phyloP scores from a whole-genome alignment of 1,284 basidiomycete species.

The Microbotryomycetes sp. region DNA sequence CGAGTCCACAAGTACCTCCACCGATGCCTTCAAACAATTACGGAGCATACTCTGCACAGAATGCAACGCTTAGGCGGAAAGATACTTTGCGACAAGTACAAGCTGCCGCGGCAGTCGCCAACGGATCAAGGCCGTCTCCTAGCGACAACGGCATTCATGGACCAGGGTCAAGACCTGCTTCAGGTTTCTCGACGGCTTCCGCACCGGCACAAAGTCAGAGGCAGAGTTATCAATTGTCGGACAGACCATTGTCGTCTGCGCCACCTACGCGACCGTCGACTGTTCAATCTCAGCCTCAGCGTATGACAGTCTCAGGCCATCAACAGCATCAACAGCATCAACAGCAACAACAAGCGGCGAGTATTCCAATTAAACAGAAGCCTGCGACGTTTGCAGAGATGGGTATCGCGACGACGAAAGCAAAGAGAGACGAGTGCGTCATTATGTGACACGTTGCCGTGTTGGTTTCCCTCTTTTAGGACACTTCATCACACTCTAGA shows the following conservation, averaged over 20 bases:
- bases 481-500: too few species aligned
- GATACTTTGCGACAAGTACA: constrained; percentile 31
- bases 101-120: constrained; percentile 21
- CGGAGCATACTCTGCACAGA: constrained; percentile 2
- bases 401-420: constrained; percentile 42
- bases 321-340: constrained; percentile 1
- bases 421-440: constrained; percentile 32
- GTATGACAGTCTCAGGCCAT: background rate
- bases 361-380: constrained; percentile 13
- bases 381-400: constrained; percentile 76
- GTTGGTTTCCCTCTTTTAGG: too few species aligned
- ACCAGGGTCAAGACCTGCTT: background rate
- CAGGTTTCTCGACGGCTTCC: too few species aligned
- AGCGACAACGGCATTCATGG: background rate
- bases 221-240: background rate
- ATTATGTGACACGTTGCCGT: constrained; percentile 11
- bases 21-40: constrained; percentile 9
- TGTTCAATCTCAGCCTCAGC: too few species aligned
- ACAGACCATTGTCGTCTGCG: background rate
- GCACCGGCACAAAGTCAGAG: constrained; percentile 3
- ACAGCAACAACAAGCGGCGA: constrained; percentile 4
- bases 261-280: too few species aligned
- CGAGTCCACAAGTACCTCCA: background rate
- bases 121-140: background rate
- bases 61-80: constrained; percentile 15